phyloP scores from a whole-genome alignment of 176 grass and related monocot species.

The Poa pratensis region DNA sequence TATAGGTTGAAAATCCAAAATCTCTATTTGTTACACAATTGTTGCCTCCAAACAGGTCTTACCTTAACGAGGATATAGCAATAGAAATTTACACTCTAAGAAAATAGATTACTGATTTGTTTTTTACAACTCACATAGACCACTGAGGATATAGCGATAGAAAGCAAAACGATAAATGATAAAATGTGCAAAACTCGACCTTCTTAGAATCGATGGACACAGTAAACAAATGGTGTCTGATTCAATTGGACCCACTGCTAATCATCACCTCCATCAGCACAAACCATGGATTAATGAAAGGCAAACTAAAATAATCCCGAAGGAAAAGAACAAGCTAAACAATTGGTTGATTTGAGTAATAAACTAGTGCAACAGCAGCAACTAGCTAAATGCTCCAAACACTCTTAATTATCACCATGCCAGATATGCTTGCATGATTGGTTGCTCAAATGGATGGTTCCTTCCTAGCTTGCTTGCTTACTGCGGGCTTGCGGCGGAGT shows the following conservation, averaged over 20 bases:
- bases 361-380: slow-evolving; percentile 50
- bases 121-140: neutral
- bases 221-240: slow-evolving; percentile 25
- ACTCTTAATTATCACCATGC: slow-evolving; percentile 39
- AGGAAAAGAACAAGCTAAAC: slow-evolving; percentile 51
- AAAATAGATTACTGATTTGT: neutral
- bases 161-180: neutral
- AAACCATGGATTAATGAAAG: slow-evolving; percentile 52
- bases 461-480: slow-evolving; percentile 19
- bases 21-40: neutral
- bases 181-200: slow-evolving; percentile 27
- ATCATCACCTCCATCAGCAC: slow-evolving; percentile 56
- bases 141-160: neutral
- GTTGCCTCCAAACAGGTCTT: neutral
- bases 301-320: slow-evolving; percentile 50
- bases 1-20: too few relatives aligned
- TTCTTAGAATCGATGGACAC: slow-evolving; percentile 22
- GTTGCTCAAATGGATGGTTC: neutral
- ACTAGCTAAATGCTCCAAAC: slow-evolving; percentile 32
- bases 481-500: slow-evolving; percentile 53
- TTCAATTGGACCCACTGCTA: slow-evolving; percentile 47
- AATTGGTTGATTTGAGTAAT: slow-evolving; percentile 47
- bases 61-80: neutral
- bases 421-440: slow-evolving; percentile 42
- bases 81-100: neutral